Conservation (phyloP, 345 rosid species). For the Lepidium didymum region DNA sequence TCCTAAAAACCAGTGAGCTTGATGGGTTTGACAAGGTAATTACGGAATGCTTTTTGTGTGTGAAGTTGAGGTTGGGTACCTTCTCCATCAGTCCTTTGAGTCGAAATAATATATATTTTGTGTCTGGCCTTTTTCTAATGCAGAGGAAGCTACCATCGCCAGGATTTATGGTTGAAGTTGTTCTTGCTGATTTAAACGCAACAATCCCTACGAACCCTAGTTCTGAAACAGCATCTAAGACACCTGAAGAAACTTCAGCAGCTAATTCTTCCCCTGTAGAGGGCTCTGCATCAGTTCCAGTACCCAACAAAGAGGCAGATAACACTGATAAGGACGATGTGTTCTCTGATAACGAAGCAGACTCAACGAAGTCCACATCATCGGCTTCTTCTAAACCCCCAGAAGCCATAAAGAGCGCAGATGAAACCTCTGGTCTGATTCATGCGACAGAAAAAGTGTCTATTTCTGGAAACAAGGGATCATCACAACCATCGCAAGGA, state of each 20-base stretch:
- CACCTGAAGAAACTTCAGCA: constrained; percentile 39
- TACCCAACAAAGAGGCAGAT: constrained; percentile 35
- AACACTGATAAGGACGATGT: constrained; percentile 59
- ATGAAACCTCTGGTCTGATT: constrained; percentile 37
- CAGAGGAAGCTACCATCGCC: constrained; percentile 90
- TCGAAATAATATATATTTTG: background rate
- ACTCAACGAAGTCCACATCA: constrained; percentile 21
- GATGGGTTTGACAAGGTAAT: constrained; percentile 79
- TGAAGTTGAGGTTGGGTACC: background rate
- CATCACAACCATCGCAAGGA: constrained; percentile 26
- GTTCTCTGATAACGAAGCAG: constrained; percentile 61
- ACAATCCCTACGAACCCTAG: constrained; percentile 25
- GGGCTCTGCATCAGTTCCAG: constrained; percentile 28
- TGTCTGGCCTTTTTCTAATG: constrained; percentile 15
- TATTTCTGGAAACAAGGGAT: constrained; percentile 30
- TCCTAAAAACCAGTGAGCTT: constrained; percentile 53
- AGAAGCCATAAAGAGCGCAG: constrained; percentile 24
- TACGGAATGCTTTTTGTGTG: background rate
- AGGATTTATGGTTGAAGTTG: constrained; percentile 79
- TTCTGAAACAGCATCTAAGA: constrained; percentile 30
- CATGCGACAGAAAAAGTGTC: constrained; percentile 43
- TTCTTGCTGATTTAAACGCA: constrained; percentile 42
- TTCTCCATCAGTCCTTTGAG: background rate
- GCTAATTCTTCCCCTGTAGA: constrained; percentile 29
- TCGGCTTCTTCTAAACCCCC: constrained; percentile 23